phyloP scores from a whole-genome alignment of 2,329 filamentous ascomycete genomes.

The Aspergillus awamori region DNA sequence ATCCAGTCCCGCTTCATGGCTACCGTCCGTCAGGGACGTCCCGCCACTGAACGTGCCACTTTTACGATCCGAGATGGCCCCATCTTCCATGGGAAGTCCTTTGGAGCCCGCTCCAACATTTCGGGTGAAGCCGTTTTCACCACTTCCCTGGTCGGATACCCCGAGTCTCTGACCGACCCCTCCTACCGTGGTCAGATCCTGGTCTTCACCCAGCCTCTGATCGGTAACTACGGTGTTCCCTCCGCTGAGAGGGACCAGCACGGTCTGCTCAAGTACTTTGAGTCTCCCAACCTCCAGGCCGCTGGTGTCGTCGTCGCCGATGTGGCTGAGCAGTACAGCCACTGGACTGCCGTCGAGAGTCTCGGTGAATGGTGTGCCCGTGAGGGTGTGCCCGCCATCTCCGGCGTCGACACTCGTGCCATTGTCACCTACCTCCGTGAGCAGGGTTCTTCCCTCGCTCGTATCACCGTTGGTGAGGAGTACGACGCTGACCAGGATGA shows the following conservation, averaged over 20 bases:
- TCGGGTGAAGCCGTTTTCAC: conserved; percentile 99
- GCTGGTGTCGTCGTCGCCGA: conserved; percentile 95
- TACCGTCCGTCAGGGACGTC: conserved; percentile 71
- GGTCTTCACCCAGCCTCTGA: conserved; percentile 96
- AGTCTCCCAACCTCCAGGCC: conserved; percentile 96
- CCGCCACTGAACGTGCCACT: conserved; percentile 77
- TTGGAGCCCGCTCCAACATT: conserved; percentile 94
- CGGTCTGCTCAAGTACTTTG: conserved; percentile 95
- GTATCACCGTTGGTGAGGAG: conserved; percentile 93
- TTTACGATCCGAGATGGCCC: conserved; percentile 96
- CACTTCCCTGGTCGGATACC: conserved; percentile 95
- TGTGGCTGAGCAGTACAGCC: conserved; percentile 89
- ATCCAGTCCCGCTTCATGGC: conserved; percentile 57
- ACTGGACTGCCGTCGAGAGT: conserved; percentile 98
- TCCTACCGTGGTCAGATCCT: conserved; percentile 82
- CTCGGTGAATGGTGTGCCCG: conserved; percentile 92
- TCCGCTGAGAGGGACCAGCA: conserved; percentile 81
- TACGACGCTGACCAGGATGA: conserved; percentile 99
- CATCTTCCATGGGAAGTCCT: conserved; percentile 93
- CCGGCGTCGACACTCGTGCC: conserved; percentile 92
- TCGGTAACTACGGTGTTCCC: conserved; percentile 98
- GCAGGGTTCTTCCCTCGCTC: conserved; percentile 91
- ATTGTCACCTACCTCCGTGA: conserved; percentile 96
- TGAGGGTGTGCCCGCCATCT: conserved; percentile 94
- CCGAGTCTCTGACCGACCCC: conserved; percentile 77